These are phyloP conservation scores for Hypoxylon intermedium DNA, from an alignment of 495 filamentous ascomycete species.

Conservation along the genomic window DNA sequence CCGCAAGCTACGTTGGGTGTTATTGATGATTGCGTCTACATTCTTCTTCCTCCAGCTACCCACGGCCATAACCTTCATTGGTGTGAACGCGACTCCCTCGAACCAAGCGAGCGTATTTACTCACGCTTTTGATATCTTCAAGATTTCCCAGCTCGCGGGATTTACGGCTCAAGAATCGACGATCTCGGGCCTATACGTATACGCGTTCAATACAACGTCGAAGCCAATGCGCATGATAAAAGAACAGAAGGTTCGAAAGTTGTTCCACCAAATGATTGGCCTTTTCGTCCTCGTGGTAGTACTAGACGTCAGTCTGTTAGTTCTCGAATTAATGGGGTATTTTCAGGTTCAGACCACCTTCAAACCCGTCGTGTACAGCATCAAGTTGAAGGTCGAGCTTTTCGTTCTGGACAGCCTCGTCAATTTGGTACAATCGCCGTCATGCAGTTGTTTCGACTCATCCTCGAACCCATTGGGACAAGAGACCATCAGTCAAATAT, in stretches of 20 bases:
- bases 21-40: slow-evolving; percentile 64
- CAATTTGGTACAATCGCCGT: slow-evolving; percentile 8
- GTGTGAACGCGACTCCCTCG: slow-evolving; percentile 58
- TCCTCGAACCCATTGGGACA: no score
- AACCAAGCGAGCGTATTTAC: slow-evolving; percentile 45
- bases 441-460: neutral
- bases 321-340: slow-evolving; percentile 58
- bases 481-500: no score
- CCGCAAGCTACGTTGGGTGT: slow-evolving; percentile 58
- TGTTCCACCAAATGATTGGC: slow-evolving; percentile 52
- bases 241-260: slow-evolving; percentile 1
- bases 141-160: slow-evolving; percentile 62
- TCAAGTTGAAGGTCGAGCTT: slow-evolving; percentile 71
- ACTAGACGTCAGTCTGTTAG: slow-evolving; percentile 51
- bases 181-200: slow-evolving; percentile 65
- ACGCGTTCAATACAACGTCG: slow-evolving; percentile 60
- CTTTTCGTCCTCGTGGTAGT: slow-evolving; percentile 59
- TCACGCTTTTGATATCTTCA: slow-evolving; percentile 59
- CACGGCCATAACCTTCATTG: slow-evolving; percentile 51
- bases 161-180: slow-evolving; percentile 65
- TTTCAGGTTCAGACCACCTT: slow-evolving; percentile 63
- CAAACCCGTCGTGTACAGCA: slow-evolving; percentile 66
- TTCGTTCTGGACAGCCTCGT: slow-evolving; percentile 45
- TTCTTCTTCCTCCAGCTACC: slow-evolving; percentile 63
- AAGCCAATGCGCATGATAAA: slow-evolving; percentile 45